Evolutionary conservation across 1,139 yeast genomes (phyloP).

Genomic region (Suhomyces anneliseae): DNA sequence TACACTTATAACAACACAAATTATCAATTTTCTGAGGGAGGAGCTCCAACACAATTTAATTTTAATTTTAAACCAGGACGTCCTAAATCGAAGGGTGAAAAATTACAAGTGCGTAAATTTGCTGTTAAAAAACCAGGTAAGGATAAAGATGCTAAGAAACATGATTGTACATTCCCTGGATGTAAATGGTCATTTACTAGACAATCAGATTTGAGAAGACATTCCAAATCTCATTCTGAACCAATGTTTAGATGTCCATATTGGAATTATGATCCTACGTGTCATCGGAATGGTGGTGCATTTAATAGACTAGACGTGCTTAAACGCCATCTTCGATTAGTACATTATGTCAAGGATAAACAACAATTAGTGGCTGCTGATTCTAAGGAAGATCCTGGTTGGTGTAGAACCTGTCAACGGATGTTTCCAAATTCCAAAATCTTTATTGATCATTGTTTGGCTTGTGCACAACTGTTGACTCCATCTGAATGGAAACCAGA

Average conservation of each 20-base stretch:
- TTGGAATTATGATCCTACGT: conserved; percentile 64
- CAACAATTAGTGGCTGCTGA: conserved; percentile 21
- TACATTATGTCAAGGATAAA: conserved; percentile 59
- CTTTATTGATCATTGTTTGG: conserved; percentile 66
- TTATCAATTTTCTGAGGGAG: conserved; percentile 1
- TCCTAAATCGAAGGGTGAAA: conserved; percentile 7
- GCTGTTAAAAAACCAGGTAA: conserved; percentile 6
- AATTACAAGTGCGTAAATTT: conserved; percentile 10
- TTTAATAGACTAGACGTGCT: conserved; percentile 70
- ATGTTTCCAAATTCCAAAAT: conserved; percentile 56
- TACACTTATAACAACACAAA: conserved; percentile 4
- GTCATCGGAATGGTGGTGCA: conserved; percentile 73
- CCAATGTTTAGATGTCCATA: conserved; percentile 73
- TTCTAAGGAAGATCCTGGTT: conserved; percentile 52
- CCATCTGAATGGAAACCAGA: conserved; percentile 10
- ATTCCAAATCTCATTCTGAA: conserved; percentile 59
- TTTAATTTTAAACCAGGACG: conserved; percentile 9
- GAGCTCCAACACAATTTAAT: conserved; percentile 1
- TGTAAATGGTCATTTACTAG: conserved; percentile 72
- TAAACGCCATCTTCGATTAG: conserved; percentile 65
- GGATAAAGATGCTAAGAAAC: conserved; percentile 29
- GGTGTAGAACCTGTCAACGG: conserved; percentile 63
- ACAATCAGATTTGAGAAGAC: conserved; percentile 66
- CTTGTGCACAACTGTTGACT: conserved; percentile 48
- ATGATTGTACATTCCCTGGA: conserved; percentile 50